phyloP scores from a whole-genome alignment of 306 rosid species.

The Pyrus bretschneideri region DNA sequence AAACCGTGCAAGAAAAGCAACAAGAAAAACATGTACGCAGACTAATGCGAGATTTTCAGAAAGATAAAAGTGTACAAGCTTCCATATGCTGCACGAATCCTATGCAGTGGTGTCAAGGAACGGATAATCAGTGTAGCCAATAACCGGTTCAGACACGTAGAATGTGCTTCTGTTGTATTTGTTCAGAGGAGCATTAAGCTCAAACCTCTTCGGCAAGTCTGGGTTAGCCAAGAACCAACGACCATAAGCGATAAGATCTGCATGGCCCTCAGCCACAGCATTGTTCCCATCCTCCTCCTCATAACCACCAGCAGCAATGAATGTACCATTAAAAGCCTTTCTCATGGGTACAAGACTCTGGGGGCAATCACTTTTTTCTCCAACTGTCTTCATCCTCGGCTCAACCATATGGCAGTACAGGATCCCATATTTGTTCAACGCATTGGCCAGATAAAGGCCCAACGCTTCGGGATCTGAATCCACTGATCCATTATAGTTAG shows the following conservation, averaged over 20 bases:
- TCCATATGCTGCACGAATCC: neutral
- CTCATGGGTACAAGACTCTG: slow-evolving; percentile 33
- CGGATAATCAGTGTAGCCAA: slow-evolving; percentile 48
- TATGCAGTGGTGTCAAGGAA: neutral
- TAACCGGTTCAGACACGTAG: slow-evolving; percentile 29
- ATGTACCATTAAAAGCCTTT: slow-evolving; percentile 38
- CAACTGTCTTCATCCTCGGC: slow-evolving; percentile 45
- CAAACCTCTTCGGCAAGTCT: slow-evolving; percentile 40
- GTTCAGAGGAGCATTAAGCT: slow-evolving; percentile 28
- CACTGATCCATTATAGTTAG: slow-evolving; percentile 32
- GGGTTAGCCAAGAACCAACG: slow-evolving; percentile 49
- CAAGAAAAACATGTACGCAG: too few species aligned
- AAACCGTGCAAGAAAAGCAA: too few species aligned
- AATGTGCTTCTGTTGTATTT: slow-evolving; percentile 34
- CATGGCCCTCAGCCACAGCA: neutral
- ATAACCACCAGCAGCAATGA: slow-evolving; percentile 47
- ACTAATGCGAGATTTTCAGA: too few species aligned
- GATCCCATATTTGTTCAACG: slow-evolving; percentile 29
- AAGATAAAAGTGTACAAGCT: neutral
- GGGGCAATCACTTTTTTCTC: slow-evolving; percentile 7
- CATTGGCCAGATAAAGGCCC: slow-evolving; percentile 34
- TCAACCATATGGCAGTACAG: slow-evolving; percentile 54
- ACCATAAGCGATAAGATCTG: slow-evolving; percentile 47
- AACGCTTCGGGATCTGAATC: slow-evolving; percentile 50
- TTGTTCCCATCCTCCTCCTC: slow-evolving; percentile 33